Evolutionary conservation across 169 alveolate genomes (phyloP).

Genomic region (Plasmodium cynomolgi): DNA sequence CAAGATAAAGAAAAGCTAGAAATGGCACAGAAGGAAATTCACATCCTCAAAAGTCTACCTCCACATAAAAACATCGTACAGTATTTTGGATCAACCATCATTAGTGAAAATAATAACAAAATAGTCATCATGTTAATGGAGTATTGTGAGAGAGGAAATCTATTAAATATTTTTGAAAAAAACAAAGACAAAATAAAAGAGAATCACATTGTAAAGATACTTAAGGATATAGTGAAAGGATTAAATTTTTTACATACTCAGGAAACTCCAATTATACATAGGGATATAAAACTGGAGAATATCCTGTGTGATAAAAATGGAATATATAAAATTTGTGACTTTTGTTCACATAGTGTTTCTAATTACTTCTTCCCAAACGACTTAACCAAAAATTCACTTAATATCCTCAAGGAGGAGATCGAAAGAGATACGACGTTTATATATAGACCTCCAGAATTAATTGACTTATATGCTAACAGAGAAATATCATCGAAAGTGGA

Average conservation of each 20-base stretch:
- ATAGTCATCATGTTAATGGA: conserved; percentile 73
- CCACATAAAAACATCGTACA: conserved; percentile 75
- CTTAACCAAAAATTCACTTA: conserved; percentile 47
- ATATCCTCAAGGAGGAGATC: conserved; percentile 84
- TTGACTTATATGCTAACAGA: conserved; percentile 84
- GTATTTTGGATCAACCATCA: conserved; percentile 62
- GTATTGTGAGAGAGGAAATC: conserved; percentile 77
- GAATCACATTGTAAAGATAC: conserved; percentile 78
- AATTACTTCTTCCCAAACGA: conserved; percentile 70
- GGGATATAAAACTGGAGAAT: conserved; percentile 88
- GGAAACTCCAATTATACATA: conserved; percentile 89
- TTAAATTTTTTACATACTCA: conserved; percentile 86
- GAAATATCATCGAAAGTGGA: conserved; percentile 88
- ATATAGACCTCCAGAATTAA: conserved; percentile 94
- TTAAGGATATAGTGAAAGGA: conserved; percentile 79
- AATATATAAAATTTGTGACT: conserved; percentile 91
- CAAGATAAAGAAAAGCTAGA: conserved; percentile 72
- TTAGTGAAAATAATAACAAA: conserved; percentile 18
- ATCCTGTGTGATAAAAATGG: conserved; percentile 74
- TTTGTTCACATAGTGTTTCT: conserved; percentile 87
- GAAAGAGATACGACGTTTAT: conserved; percentile 91
- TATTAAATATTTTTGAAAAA: conserved; percentile 84
- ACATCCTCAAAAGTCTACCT: conserved; percentile 60
- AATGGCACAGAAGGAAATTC: conserved; percentile 80
- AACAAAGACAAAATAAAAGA: conserved; percentile 84